Conservation (phyloP, 2,329 filamentous ascomycete species). For the Myriosclerotinia curreyana region DNA sequence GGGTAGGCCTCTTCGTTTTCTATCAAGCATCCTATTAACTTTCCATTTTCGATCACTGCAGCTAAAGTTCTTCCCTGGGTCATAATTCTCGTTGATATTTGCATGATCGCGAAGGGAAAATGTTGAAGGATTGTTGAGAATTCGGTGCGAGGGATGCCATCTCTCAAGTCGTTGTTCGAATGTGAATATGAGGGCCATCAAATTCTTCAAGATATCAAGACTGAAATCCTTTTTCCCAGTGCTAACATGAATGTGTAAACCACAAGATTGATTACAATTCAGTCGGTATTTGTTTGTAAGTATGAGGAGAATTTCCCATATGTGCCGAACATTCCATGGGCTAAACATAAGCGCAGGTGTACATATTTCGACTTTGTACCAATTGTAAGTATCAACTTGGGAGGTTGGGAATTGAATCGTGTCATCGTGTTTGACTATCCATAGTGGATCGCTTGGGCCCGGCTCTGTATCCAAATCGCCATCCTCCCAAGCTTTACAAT, state of each 20-base stretch:
- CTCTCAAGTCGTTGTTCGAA: constrained; percentile 36
- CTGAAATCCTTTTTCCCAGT: constrained; percentile 32
- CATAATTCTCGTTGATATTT: constrained; percentile 1
- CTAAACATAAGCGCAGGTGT: constrained; percentile 26
- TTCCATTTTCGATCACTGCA: constrained; percentile 6
- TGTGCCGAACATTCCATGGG: constrained; percentile 17
- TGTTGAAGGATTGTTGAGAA: constrained; percentile 5
- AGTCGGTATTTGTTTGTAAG: constrained; percentile 29
- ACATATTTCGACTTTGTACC: constrained; percentile 26
- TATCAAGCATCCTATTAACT: not conserved
- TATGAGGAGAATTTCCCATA: constrained; percentile 20
- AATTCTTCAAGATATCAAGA: constrained; percentile 34
- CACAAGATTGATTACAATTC: constrained; percentile 32
- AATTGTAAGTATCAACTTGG: constrained; percentile 19
- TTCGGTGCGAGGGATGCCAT: constrained; percentile 30
- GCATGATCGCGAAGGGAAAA: constrained; percentile 12
- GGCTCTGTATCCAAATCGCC: constrained; percentile 1
- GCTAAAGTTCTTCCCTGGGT: constrained; percentile 6
- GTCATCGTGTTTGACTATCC: constrained; percentile 22
- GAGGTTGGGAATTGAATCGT: constrained; percentile 9
- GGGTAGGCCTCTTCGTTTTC: not conserved
- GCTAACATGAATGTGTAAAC: constrained; percentile 39
- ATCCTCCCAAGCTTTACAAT: not conserved
- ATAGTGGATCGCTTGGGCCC: constrained; percentile 5
- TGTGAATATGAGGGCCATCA: constrained; percentile 33